Percentiles rank a stretch among this genome's conserved stretches.
Evolutionary conservation across 495 filamentous ascomycete genomes (phyloP).

Genomic region (Xylona heveae): DNA sequence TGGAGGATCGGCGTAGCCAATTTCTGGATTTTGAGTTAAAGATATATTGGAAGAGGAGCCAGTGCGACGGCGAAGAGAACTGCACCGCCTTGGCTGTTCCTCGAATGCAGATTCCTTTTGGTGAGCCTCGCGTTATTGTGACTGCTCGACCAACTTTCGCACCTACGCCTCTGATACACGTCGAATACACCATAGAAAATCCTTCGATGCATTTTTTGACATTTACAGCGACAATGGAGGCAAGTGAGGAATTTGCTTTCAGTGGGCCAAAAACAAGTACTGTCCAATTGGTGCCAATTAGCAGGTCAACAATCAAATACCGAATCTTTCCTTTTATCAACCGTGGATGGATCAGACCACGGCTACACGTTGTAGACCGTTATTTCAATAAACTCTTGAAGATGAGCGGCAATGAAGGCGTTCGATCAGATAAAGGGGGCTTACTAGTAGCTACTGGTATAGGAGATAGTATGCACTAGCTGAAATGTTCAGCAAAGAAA

Average conservation of each 20-base stretch:
- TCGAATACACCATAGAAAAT: conserved; percentile 71
- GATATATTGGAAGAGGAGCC: conserved; percentile 38
- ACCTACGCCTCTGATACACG: conserved; percentile 23
- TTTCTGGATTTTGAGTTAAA: conserved; percentile 53
- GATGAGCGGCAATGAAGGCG: conserved; percentile 45
- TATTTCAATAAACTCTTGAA: conserved; percentile 76
- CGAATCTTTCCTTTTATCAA: conserved; percentile 33
- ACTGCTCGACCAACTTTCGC: conserved; percentile 25
- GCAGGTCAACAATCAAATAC: conserved; percentile 46
- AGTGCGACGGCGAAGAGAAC: conserved; percentile 21
- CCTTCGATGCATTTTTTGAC: conserved; percentile 84
- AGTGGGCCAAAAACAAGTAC: conserved; percentile 64
- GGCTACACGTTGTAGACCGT: conserved; percentile 58
- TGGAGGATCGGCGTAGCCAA: conserved; percentile 60
- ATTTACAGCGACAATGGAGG: conserved; percentile 81
- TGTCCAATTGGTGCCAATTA: conserved; percentile 59
- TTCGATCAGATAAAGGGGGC: conserved; percentile 53
- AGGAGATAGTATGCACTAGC: no score
- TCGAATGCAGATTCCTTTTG: conserved; percentile 52
- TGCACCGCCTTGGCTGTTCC: conserved; percentile 47
- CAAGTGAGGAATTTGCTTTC: conserved; percentile 81
- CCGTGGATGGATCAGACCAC: conserved; percentile 50
- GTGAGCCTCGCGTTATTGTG: conserved; percentile 75
- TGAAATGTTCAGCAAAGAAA: no score
- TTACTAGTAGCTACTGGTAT: no score